phyloP scores from a whole-genome alignment of 2,329 filamentous ascomycete genomes.

The Penicillium sclerotigenum region DNA sequence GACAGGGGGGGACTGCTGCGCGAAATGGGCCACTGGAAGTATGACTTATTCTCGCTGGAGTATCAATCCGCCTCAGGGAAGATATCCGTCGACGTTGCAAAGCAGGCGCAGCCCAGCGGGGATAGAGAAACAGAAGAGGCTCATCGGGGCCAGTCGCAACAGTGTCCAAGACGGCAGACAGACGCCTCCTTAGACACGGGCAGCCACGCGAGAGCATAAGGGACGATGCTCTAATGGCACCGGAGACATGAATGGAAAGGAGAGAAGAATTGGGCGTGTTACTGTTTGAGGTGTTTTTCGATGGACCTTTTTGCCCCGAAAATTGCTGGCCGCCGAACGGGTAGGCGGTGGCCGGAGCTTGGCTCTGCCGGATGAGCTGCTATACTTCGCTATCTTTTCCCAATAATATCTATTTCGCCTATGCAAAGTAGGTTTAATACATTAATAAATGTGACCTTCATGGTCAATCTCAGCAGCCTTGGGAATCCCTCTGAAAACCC shows the following conservation, averaged over 20 bases:
- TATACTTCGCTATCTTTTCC: not conserved
- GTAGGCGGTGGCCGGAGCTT: constrained; percentile 24
- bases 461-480: constrained; percentile 44
- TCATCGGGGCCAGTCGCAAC: constrained; percentile 40
- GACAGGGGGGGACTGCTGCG: not conserved
- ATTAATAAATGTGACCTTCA: constrained; percentile 38
- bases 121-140: constrained; percentile 47
- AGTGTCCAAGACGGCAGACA: constrained; percentile 37
- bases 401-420: not conserved
- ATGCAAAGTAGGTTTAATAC: not conserved
- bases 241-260: constrained; percentile 16
- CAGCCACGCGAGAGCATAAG: constrained; percentile 46
- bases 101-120: constrained; percentile 38
- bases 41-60: not conserved
- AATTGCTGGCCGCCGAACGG: constrained; percentile 21
- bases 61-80: constrained; percentile 12
- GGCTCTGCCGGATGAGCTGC: constrained; percentile 1
- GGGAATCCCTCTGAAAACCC: constrained; percentile 62
- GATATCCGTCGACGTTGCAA: constrained; percentile 23
- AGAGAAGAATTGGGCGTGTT: constrained; percentile 1
- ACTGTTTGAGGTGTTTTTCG: constrained; percentile 4
- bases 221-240: constrained; percentile 14
- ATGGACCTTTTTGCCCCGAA: constrained; percentile 18
- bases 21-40: not conserved
- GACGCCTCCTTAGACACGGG: constrained; percentile 41